Percentiles rank a stretch among this genome's conserved stretches.
phyloP scores from a whole-genome alignment of 768 basidiomycete genomes.

The Tricholoma saponaceum region DNA sequence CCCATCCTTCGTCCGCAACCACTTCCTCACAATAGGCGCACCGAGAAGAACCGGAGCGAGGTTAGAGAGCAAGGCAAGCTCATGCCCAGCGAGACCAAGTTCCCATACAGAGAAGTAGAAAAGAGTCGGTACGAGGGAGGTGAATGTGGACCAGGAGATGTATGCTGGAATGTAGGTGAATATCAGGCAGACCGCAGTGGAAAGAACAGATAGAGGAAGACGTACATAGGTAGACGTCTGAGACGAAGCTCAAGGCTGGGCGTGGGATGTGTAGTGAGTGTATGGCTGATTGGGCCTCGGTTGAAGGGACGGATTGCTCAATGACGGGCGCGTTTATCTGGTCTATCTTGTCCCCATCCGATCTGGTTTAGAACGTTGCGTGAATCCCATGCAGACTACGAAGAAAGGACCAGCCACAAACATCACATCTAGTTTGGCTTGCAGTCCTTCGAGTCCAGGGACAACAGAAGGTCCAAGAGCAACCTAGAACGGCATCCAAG shows the following conservation, averaged over 20 bases:
- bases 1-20: constrained; percentile 45
- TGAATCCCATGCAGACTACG: neutral
- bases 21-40: constrained; percentile 37
- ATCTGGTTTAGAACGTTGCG: constrained; percentile 11
- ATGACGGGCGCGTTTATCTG: neutral
- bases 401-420: neutral
- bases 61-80: constrained; percentile 67
- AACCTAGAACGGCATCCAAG: constrained; percentile 15
- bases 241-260: constrained; percentile 26
- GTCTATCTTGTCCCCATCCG: neutral
- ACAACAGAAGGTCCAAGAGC: constrained; percentile 17
- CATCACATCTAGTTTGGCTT: neutral
- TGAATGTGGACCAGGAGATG: constrained; percentile 81
- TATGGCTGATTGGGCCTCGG: neutral
- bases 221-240: constrained; percentile 58
- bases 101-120: constrained; percentile 95
- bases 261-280: neutral
- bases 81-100: constrained; percentile 79
- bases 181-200: neutral
- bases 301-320: neutral
- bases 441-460: neutral
- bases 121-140: constrained; percentile 70
- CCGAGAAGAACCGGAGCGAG: constrained; percentile 67
- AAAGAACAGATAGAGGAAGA: neutral
- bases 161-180: constrained; percentile 44